phyloP scores from a whole-genome alignment of 331 rosid genomes.

The Erythrophleum ivorense region DNA sequence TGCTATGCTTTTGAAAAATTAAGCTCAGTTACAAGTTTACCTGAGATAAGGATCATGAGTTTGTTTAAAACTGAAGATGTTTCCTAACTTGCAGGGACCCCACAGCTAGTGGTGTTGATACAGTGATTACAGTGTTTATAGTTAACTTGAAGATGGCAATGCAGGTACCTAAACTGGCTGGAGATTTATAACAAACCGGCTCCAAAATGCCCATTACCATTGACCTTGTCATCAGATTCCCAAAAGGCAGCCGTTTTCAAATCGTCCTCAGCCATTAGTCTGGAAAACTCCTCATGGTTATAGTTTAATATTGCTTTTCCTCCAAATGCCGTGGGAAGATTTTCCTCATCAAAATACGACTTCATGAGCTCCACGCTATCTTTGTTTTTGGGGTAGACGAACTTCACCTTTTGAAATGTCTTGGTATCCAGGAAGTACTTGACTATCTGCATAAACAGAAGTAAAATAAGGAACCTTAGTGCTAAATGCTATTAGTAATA shows the following conservation, averaged over 20 bases:
- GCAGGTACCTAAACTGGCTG: conserved; percentile 15
- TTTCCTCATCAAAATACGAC: conserved; percentile 80
- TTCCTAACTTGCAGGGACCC: conserved; percentile 11
- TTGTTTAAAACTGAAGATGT: background rate
- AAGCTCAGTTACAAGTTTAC: conserved; percentile 26
- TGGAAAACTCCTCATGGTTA: conserved; percentile 75
- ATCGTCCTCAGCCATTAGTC: conserved; percentile 78
- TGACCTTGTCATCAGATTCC: conserved; percentile 47
- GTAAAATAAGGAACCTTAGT: background rate
- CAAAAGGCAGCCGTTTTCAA: conserved; percentile 66
- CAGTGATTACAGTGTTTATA: conserved; percentile 22
- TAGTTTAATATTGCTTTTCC: conserved; percentile 73
- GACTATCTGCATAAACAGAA: conserved; percentile 56
- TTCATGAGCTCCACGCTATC: conserved; percentile 85
- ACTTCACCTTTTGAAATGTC: conserved; percentile 83
- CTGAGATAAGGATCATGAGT: background rate
- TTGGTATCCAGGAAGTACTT: conserved; percentile 79
- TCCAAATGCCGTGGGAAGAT: conserved; percentile 82
- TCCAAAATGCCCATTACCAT: conserved; percentile 39
- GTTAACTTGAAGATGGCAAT: conserved; percentile 14
- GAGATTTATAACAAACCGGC: conserved; percentile 33
- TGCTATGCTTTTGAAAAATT: conserved; percentile 12
- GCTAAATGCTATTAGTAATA: background rate
- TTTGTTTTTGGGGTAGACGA: conserved; percentile 69
- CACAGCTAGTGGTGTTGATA: conserved; percentile 9